Conservation (phyloP, 192 early-diverging fungal genomes). For the Dissophora globulifera region DNA sequence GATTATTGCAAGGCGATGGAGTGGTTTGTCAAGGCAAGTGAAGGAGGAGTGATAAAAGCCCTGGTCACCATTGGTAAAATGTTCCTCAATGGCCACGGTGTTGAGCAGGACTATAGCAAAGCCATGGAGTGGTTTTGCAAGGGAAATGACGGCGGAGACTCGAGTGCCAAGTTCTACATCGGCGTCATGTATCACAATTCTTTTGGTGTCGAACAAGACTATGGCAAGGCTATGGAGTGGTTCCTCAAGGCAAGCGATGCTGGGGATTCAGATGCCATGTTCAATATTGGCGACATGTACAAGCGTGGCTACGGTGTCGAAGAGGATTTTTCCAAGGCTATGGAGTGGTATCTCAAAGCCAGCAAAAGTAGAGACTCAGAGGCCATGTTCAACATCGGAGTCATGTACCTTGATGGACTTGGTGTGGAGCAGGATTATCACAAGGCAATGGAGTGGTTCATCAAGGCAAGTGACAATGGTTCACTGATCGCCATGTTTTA, state of each 20-base stretch:
- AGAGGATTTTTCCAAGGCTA: conserved; percentile 28
- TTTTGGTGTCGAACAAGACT: background rate
- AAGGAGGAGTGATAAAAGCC: conserved; percentile 33
- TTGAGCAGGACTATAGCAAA: conserved; percentile 13
- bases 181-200: background rate
- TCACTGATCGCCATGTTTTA: conserved; percentile 30
- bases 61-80: conserved; percentile 41
- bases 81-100: conserved; percentile 44
- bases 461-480: conserved; percentile 41
- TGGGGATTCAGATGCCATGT: conserved; percentile 39
- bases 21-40: conserved; percentile 53
- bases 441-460: conserved; percentile 27
- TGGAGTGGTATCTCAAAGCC: conserved; percentile 51
- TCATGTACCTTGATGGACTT: conserved; percentile 44
- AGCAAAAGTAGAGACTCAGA: conserved; percentile 28
- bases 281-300: conserved; percentile 45
- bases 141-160: conserved; percentile 23
- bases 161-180: conserved; percentile 2
- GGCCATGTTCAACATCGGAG: conserved; percentile 44
- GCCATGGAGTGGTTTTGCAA: conserved; percentile 46
- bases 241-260: conserved; percentile 45
- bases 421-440: conserved; percentile 15
- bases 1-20: conserved; percentile 46
- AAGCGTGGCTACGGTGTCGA: conserved; percentile 41
- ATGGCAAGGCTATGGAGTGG: conserved; percentile 47